A percentile compares a stretch with the other conserved stretches of the same genome.
Conservation (phyloP, 2,329 filamentous ascomycete genomes). For the Curvularia hawaiiensis region DNA sequence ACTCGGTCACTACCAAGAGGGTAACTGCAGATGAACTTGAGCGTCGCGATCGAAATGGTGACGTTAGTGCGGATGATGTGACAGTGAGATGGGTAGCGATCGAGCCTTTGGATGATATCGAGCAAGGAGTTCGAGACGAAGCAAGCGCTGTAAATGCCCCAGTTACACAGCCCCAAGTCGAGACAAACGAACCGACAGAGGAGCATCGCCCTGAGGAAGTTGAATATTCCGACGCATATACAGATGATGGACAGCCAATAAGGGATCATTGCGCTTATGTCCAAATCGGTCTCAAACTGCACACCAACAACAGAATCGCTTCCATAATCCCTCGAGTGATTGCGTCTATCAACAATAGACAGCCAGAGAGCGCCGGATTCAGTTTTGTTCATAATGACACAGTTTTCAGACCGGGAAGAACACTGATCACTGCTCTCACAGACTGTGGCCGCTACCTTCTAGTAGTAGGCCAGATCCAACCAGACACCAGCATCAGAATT, state of each 20-base stretch:
- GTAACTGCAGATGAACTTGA: neutral
- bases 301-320: neutral
- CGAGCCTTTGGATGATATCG: neutral
- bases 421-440: conserved; percentile 4
- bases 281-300: neutral
- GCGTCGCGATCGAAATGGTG: conserved; percentile 5
- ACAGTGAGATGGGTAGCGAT: neutral
- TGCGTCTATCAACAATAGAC: conserved; percentile 14
- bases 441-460: conserved; percentile 2
- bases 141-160: neutral
- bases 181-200: neutral
- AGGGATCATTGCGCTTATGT: conserved; percentile 1
- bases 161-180: neutral
- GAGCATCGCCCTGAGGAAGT: neutral
- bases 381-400: conserved; percentile 5
- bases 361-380: conserved; percentile 9
- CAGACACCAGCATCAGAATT: conserved; percentile 7
- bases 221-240: conserved; percentile 8
- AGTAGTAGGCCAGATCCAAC: conserved; percentile 1
- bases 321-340: conserved; percentile 14
- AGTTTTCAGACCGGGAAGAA: conserved; percentile 12
- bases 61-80: neutral
- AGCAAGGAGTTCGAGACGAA: neutral
- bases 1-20: neutral
- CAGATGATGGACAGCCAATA: conserved; percentile 1